Percentiles rank a stretch among this genome's conserved stretches.
These are phyloP conservation scores for Venturiaceae sp. DNA, from an alignment of 2,329 filamentous ascomycete species.

Conservation along the genomic window DNA sequence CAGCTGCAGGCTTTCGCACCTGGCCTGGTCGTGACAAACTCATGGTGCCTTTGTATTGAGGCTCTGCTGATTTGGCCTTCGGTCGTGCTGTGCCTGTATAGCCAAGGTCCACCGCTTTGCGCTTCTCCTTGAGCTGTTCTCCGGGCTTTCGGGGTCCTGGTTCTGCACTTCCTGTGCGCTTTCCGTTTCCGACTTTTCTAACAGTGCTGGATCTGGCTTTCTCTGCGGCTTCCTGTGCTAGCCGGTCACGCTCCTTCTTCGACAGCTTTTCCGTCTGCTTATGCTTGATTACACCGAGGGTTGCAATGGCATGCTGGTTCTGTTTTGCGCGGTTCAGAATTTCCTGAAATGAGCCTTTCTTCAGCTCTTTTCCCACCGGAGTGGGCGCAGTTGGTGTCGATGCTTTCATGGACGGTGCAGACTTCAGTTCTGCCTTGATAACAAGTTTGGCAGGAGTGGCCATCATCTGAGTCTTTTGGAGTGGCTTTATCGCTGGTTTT, in stretches of 20 bases:
- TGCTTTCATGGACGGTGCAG: constrained; percentile 6
- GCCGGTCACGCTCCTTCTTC: constrained; percentile 44
- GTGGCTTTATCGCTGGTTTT: constrained; percentile 6
- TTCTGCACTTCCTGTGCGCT: neutral
- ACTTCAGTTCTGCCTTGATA: constrained; percentile 9
- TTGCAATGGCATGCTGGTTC: constrained; percentile 39
- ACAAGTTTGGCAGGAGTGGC: constrained; percentile 4
- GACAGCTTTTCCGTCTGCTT: constrained; percentile 59
- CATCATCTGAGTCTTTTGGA: constrained; percentile 11
- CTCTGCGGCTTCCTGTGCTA: constrained; percentile 25
- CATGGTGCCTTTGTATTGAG: constrained; percentile 1
- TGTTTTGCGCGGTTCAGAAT: constrained; percentile 64
- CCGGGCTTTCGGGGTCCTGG: constrained; percentile 12
- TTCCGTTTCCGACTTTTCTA: neutral
- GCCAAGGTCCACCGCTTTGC: constrained; percentile 24
- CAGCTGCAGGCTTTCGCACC: neutral
- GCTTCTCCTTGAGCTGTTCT: constrained; percentile 21
- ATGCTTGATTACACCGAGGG: constrained; percentile 62
- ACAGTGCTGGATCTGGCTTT: constrained; percentile 1
- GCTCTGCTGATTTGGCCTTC: constrained; percentile 1
- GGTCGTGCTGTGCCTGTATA: constrained; percentile 31
- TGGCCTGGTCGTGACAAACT: constrained; percentile 2
- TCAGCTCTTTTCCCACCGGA: constrained; percentile 38
- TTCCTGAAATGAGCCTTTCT: constrained; percentile 66
- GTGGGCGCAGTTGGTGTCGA: constrained; percentile 10